Percentiles rank a stretch among this genome's conserved stretches.
These are phyloP conservation scores for Filosporella fistucella DNA, from an alignment of 495 filamentous ascomycete genomes.

Conservation along the genomic window DNA sequence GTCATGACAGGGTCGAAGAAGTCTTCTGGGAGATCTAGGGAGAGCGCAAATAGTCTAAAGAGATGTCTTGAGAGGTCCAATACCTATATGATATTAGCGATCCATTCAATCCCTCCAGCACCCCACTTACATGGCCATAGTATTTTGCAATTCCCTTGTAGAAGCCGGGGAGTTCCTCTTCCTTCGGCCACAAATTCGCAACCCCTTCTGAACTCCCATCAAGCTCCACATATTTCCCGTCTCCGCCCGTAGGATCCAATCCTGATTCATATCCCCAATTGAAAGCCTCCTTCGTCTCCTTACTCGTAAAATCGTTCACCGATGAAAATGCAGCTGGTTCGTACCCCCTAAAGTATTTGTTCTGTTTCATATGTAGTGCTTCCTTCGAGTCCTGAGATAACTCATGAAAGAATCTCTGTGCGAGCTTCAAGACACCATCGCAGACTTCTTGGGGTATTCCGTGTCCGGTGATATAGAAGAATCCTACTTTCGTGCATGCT, in stretches of 20 bases:
- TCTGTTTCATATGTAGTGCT: constrained; percentile 20
- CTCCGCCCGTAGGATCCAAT: constrained; percentile 20
- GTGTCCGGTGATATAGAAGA: constrained; percentile 41
- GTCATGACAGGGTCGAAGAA: constrained; percentile 39
- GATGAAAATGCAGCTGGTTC: constrained; percentile 19
- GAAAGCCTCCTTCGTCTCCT: constrained; percentile 26
- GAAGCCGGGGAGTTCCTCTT: constrained; percentile 19
- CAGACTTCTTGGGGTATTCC: constrained; percentile 14
- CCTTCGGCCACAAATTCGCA: constrained; percentile 20
- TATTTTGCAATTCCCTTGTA: constrained; percentile 20
- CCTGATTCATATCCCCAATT: constrained; percentile 25
- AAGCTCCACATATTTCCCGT: constrained; percentile 25
- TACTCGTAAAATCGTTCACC: constrained; percentile 14
- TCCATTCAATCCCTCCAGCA: neutral
- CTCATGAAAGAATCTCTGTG: constrained; percentile 22
- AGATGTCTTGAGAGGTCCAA: constrained; percentile 30
- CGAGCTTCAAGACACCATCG: constrained; percentile 12
- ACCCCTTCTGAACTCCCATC: constrained; percentile 15
- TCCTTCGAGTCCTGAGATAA: constrained; percentile 16
- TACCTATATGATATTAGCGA: constrained; percentile 8
- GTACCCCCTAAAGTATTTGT: constrained; percentile 19
- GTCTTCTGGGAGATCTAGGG: constrained; percentile 35
- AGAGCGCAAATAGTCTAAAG: constrained; percentile 41
- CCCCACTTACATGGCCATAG: constrained; percentile 16
- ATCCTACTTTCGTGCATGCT: constrained; percentile 38